Conservation (phyloP, 768 basidiomycete genomes). For the Daedaleopsis sinensis region DNA sequence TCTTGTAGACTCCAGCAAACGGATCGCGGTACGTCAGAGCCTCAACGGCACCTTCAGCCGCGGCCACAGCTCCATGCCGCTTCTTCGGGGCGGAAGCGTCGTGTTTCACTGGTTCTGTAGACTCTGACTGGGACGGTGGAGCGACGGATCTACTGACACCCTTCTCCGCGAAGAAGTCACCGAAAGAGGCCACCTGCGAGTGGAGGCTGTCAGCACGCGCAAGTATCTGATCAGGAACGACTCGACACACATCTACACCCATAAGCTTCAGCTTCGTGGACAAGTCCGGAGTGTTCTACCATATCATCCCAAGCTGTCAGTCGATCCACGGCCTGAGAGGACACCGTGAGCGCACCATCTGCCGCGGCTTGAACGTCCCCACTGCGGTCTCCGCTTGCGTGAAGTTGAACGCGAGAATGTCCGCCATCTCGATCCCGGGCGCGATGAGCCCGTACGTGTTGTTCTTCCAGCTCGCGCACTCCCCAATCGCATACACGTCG, state of each 20-base stretch:
- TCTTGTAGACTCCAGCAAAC: conserved; percentile 73
- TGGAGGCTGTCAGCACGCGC: background rate
- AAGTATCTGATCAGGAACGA: background rate
- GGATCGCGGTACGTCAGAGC: conserved; percentile 73
- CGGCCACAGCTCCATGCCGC: conserved; percentile 24
- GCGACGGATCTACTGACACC: conserved; percentile 12
- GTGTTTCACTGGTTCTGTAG: conserved; percentile 4
- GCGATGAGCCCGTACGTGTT: conserved; percentile 76
- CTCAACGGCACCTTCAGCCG: conserved; percentile 49
- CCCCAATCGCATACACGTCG: conserved; percentile 74
- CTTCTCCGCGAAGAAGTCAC: conserved; percentile 71
- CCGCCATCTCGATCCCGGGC: conserved; percentile 79
- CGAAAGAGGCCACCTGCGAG: conserved; percentile 62
- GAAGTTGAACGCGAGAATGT: conserved; percentile 73
- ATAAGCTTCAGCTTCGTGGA: conserved; percentile 73
- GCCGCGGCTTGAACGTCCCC: conserved; percentile 44
- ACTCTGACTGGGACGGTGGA: background rate
- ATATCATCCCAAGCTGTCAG: too few relatives aligned
- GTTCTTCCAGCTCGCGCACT: conserved; percentile 70
- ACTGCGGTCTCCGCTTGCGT: conserved; percentile 51
- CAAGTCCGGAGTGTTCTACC: conserved; percentile 63
- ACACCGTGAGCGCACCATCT: conserved; percentile 39
- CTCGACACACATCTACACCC: conserved; percentile 51
- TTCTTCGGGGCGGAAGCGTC: conserved; percentile 29
- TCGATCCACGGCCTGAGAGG: background rate